Evolutionary conservation across 2,329 filamentous ascomycete species (phyloP).

Genomic region (Lasiodiplodia gonubiensis): DNA sequence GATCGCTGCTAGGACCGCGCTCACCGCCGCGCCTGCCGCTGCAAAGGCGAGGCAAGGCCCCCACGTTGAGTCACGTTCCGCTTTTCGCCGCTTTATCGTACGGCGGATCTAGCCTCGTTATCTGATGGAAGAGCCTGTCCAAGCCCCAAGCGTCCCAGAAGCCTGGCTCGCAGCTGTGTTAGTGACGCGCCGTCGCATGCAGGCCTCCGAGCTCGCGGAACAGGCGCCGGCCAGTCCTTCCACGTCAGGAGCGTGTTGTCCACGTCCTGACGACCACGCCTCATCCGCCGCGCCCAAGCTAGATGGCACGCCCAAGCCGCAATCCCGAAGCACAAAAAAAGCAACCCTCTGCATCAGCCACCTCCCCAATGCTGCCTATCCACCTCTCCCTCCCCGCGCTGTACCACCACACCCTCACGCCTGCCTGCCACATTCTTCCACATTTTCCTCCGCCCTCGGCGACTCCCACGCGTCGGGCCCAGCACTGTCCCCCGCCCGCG

Average conservation of each 20-base stretch:
- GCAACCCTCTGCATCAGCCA: slow-evolving; percentile 15
- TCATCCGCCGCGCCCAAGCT: slow-evolving; percentile 22
- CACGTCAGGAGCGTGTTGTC: slow-evolving; percentile 25
- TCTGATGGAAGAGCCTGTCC: slow-evolving; percentile 15
- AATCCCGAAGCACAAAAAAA: slow-evolving; percentile 26
- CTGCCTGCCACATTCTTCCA: slow-evolving; percentile 5
- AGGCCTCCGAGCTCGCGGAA: slow-evolving; percentile 20
- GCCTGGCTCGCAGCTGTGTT: slow-evolving; percentile 21
- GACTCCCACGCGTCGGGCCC: slow-evolving; percentile 7
- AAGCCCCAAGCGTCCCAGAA: slow-evolving; percentile 23
- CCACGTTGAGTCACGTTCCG: slow-evolving; percentile 16
- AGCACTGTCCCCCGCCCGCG: neutral
- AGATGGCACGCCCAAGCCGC: slow-evolving; percentile 21
- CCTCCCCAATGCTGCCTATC: slow-evolving; percentile 25
- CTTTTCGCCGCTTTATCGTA: slow-evolving; percentile 25
- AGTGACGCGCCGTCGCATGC: slow-evolving; percentile 27
- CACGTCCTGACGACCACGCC: slow-evolving; percentile 23
- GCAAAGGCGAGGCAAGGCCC: slow-evolving; percentile 6
- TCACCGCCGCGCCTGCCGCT: slow-evolving; percentile 25
- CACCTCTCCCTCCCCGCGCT: slow-evolving; percentile 10
- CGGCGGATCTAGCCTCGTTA: slow-evolving; percentile 27
- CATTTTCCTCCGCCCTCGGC: slow-evolving; percentile 3
- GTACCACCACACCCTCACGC: slow-evolving; percentile 15
- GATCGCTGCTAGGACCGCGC: neutral
- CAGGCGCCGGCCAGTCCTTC: slow-evolving; percentile 16